phyloP scores from a whole-genome alignment of 1,284 basidiomycete species.

The Puccinia brachypodii region DNA sequence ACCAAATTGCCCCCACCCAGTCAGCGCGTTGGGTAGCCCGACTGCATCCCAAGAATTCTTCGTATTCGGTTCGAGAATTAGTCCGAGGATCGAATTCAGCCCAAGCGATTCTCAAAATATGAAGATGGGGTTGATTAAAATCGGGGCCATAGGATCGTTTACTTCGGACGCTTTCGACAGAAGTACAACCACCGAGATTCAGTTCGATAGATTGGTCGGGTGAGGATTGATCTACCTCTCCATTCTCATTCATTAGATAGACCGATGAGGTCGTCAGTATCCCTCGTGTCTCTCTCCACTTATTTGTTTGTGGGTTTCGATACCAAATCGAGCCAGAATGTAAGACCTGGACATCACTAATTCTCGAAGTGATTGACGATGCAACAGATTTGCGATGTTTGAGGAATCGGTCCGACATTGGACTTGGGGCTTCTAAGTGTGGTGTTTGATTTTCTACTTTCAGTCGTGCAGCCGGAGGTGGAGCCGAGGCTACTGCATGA shows the following conservation, averaged over 20 bases:
- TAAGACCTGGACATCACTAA: conserved; percentile 38
- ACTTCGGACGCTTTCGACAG: conserved; percentile 45
- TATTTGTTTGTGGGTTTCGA: conserved; percentile 34
- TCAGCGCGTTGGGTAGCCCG: conserved; percentile 46
- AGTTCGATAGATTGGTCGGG: conserved; percentile 42
- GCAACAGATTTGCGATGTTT: conserved; percentile 43
- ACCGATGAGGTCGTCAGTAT: conserved; percentile 35
- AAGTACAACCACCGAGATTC: conserved; percentile 29
- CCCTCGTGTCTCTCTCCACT: conserved; percentile 41
- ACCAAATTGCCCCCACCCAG: conserved; percentile 48
- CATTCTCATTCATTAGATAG: conserved; percentile 45
- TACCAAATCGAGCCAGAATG: conserved; percentile 42
- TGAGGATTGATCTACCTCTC: conserved; percentile 31
- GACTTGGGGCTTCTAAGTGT: not conserved
- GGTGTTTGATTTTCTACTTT: not conserved
- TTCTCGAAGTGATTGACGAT: conserved; percentile 42
- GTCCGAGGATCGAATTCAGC: conserved; percentile 38
- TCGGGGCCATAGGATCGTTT: conserved; percentile 45
- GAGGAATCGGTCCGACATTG: conserved; percentile 32
- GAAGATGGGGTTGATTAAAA: conserved; percentile 43
- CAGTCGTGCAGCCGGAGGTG: not conserved
- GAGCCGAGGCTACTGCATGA: not conserved
- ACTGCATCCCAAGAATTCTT: conserved; percentile 47
- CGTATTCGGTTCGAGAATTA: conserved; percentile 42
- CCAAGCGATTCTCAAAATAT: conserved; percentile 47